Evolutionary conservation across 1,284 basidiomycete species (phyloP).

Genomic region (Pisolithus thermaeus): DNA sequence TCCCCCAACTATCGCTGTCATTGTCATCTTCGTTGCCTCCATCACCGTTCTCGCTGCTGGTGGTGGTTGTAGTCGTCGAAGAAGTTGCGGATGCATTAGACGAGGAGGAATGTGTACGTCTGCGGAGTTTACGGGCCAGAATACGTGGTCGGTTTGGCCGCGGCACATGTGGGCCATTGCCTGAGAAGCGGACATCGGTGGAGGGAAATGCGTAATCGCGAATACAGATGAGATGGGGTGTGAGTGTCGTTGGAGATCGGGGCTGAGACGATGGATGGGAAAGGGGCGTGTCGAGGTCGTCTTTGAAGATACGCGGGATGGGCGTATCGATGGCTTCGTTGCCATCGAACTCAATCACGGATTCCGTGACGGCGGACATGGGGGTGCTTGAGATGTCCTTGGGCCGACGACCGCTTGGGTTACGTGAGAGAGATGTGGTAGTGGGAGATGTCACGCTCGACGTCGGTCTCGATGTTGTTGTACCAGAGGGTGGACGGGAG

Average conservation of each 20-base stretch:
- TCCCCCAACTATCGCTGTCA: conserved; percentile 19
- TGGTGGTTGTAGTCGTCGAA: neutral
- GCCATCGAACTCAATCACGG: neutral
- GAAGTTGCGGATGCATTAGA: conserved; percentile 21
- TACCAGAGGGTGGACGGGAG: conserved; percentile 14
- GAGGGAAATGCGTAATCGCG: conserved; percentile 57
- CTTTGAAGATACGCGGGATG: too few relatives aligned
- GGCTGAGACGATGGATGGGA: too few relatives aligned
- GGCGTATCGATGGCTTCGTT: neutral
- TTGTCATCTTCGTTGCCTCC: conserved; percentile 16
- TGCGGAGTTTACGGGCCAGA: conserved; percentile 35
- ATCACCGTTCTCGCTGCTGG: too few relatives aligned
- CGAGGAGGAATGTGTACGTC: conserved; percentile 26
- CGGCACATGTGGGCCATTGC: conserved; percentile 49
- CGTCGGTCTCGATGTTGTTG: conserved; percentile 19
- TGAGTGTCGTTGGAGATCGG: neutral
- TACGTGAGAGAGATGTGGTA: conserved; percentile 5
- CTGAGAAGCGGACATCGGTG: conserved; percentile 49
- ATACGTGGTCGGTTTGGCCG: conserved; percentile 38
- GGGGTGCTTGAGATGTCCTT: conserved; percentile 6
- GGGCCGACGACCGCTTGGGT: conserved; percentile 7
- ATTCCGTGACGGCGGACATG: conserved; percentile 9
- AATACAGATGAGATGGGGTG: conserved; percentile 40
- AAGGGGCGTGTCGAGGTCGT: too few relatives aligned
- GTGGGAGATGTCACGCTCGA: conserved; percentile 8